A percentile compares a stretch with the other conserved stretches of the same genome.
These are phyloP conservation scores for Aspergillus panamensis DNA, from an alignment of 495 filamentous ascomycete species.

Conservation along the genomic window DNA sequence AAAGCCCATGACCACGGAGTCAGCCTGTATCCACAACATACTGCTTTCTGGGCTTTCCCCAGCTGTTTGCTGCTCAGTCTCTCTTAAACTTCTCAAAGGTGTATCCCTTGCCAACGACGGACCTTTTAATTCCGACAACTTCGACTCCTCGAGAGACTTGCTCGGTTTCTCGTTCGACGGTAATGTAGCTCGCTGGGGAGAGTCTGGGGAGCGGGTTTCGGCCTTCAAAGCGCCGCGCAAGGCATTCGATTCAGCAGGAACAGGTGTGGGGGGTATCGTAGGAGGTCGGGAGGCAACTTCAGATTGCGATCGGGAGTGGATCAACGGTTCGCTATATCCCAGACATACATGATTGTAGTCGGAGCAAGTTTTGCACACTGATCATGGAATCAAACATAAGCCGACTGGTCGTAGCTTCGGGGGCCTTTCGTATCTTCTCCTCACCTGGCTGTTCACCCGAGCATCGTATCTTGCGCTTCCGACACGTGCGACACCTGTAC, in stretches of 20 bases:
- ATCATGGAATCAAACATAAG: slow-evolving; percentile 1
- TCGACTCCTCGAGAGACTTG: slow-evolving; percentile 22
- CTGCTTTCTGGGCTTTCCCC: slow-evolving; percentile 42
- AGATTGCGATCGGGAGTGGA: slow-evolving; percentile 45
- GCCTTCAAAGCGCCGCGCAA: slow-evolving; percentile 20
- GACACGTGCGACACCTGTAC: slow-evolving; percentile 69
- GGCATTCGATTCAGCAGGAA: slow-evolving; percentile 19
- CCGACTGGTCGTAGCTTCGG: neutral
- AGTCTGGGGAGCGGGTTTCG: slow-evolving; percentile 34
- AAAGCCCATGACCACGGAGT: neutral
- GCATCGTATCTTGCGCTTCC: slow-evolving; percentile 80
- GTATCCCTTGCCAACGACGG: slow-evolving; percentile 21
- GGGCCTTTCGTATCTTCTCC: neutral
- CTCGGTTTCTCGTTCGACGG: slow-evolving; percentile 11
- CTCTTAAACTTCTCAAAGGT: slow-evolving; percentile 26
- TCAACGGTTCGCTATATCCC: slow-evolving; percentile 71
- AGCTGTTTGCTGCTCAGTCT: slow-evolving; percentile 28
- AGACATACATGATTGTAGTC: slow-evolving; percentile 71
- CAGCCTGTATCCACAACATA: slow-evolving; percentile 21
- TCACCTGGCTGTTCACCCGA: slow-evolving; percentile 68
- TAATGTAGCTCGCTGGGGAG: slow-evolving; percentile 13
- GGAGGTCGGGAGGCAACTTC: slow-evolving; percentile 32
- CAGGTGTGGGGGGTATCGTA: slow-evolving; percentile 21
- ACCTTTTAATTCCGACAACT: slow-evolving; percentile 23
- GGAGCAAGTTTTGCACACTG: slow-evolving; percentile 66